A percentile compares a stretch with the other conserved stretches of the same genome.
phyloP scores from a whole-genome alignment of 2,329 filamentous ascomycete species.

The Pseudogymnoascus destructans region DNA sequence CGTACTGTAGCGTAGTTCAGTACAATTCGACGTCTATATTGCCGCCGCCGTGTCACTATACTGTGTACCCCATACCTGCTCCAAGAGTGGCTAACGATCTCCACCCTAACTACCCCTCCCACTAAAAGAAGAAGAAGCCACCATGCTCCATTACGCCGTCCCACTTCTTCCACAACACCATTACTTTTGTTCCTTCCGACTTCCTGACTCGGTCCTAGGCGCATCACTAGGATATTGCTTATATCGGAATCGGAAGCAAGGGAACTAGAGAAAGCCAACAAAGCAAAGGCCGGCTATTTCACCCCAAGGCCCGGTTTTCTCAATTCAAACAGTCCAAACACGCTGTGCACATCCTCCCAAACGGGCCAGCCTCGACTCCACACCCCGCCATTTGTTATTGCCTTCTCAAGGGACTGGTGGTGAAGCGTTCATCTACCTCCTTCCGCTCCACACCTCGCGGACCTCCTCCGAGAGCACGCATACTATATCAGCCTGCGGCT shows the following conservation, averaged over 20 bases:
- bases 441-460: background rate
- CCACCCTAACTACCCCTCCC: constrained; percentile 1
- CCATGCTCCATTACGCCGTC: background rate
- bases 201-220: constrained; percentile 3
- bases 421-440: background rate
- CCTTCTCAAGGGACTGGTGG: background rate
- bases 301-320: background rate
- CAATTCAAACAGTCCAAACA: background rate
- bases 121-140: background rate
- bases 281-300: background rate
- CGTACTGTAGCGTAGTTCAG: background rate
- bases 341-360: background rate
- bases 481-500: background rate
- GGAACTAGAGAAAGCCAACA: background rate
- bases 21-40: background rate
- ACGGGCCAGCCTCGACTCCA: constrained; percentile 1
- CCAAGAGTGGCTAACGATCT: background rate
- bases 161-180: background rate
- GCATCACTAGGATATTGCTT: background rate
- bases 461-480: background rate
- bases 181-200: background rate
- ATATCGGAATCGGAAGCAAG: background rate
- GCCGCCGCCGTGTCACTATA: background rate
- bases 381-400: constrained; percentile 4
- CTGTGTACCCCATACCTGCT: background rate